Evolutionary conservation across 129 eudicot genomes (phyloP).

Genomic region (sunflower (Helianthus annuus)): DNA sequence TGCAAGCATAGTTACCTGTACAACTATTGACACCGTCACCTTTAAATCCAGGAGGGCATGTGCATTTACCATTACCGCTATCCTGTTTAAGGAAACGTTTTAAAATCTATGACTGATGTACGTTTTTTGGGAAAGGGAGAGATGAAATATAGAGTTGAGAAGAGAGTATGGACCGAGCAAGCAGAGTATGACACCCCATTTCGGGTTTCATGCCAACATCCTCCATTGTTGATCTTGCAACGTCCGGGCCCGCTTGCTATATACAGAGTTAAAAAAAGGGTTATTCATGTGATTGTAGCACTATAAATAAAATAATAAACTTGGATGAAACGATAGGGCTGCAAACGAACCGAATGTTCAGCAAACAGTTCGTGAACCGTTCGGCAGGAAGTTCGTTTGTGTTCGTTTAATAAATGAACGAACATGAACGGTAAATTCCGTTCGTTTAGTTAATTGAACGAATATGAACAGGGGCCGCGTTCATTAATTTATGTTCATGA

Average conservation of each 20-base stretch:
- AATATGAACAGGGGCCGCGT: too few species aligned
- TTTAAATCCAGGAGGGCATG: conserved; percentile 86
- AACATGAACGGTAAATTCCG: too few species aligned
- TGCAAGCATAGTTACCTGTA: conserved; percentile 56
- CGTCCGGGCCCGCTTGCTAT: conserved; percentile 94
- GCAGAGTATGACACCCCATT: conserved; percentile 75
- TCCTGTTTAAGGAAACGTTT: conserved; percentile 48
- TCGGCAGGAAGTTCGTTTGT: too few species aligned
- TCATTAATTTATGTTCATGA: too few species aligned
- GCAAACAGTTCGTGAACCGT: too few species aligned
- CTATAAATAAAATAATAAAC: not conserved
- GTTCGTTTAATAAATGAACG: too few species aligned
- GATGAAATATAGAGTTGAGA: not conserved
- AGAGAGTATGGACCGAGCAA: conserved; percentile 53
- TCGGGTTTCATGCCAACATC: conserved; percentile 89
- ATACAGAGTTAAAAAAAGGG: conserved; percentile 14
- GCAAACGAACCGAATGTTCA: too few species aligned
- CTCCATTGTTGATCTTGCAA: conserved; percentile 88
- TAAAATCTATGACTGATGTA: conserved; percentile 2
- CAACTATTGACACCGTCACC: conserved; percentile 88
- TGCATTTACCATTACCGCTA: conserved; percentile 63
- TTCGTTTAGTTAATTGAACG: too few species aligned
- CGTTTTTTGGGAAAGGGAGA: not conserved
- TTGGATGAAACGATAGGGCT: not conserved
- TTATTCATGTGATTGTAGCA: conserved; percentile 7